Conservation (phyloP, 441 rosid genomes). For the Gossypium gossypioides region DNA sequence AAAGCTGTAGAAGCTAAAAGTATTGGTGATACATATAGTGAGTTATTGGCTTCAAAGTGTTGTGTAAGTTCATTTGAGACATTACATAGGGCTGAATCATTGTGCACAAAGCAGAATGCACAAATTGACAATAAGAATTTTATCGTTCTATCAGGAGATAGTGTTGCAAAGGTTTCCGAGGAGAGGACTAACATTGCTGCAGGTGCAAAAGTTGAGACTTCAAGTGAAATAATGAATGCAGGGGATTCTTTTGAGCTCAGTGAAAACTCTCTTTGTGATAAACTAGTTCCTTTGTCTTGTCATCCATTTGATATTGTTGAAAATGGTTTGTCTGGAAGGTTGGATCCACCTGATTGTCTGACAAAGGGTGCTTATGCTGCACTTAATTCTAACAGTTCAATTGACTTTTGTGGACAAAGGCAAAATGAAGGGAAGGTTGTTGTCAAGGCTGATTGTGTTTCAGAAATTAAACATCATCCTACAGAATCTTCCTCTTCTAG, state of each 20-base stretch:
- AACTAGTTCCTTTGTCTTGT: conserved; percentile 12
- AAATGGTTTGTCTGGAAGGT: conserved; percentile 25
- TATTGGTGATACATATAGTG: conserved; percentile 1
- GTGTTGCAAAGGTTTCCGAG: conserved; percentile 18
- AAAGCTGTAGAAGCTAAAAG: conserved; percentile 14
- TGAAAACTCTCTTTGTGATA: conserved; percentile 12
- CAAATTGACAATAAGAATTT: conserved; percentile 17
- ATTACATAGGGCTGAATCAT: conserved; percentile 17
- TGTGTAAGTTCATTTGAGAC: conserved; percentile 19
- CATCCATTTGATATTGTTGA: conserved; percentile 16
- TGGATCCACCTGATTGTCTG: conserved; percentile 23
- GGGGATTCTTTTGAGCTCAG: conserved; percentile 22
- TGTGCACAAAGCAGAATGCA: conserved; percentile 18
- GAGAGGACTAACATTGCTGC: conserved; percentile 26
- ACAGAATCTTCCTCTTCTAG: conserved; percentile 29
- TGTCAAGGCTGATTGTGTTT: conserved; percentile 31
- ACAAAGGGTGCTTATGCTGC: conserved; percentile 21
- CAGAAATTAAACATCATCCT: conserved; percentile 29
- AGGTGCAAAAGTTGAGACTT: conserved; percentile 26
- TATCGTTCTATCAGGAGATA: conserved; percentile 15
- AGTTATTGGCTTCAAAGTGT: conserved; percentile 13
- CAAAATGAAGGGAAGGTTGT: conserved; percentile 34
- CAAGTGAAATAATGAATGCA: conserved; percentile 16
- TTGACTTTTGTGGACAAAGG: conserved; percentile 23
- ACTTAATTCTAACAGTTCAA: conserved; percentile 25